Base-by-base conservation (phyloP, 1,139 yeast species). In the Wickerhamomyces sp. region DNA sequence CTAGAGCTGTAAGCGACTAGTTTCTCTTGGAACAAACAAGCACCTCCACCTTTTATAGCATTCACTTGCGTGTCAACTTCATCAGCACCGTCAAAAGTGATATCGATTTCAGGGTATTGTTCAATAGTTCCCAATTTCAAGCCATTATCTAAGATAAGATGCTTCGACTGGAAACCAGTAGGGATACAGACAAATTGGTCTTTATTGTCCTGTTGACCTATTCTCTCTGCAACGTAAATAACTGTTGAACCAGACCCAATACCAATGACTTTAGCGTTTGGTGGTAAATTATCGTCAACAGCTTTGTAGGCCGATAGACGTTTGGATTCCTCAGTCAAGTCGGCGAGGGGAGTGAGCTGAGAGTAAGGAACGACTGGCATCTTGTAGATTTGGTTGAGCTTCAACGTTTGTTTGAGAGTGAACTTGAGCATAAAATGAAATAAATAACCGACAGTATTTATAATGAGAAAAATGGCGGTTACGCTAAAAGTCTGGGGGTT, bases 31-130 rank as follows among this genome's bases (percentile, higher is more conserved):
- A 94, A 84, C 48, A 89, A 71, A 64, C 99, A 94, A 2, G 97
- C 99, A 30, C 99, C 99, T 36, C 99, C 99, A 48, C 99, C 99
- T 65, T 94, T 94, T 62, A 94, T 94, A 55, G 92, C 79, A 58
- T 89, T 87, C 54, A 92, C 72, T 16, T 72, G 58, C 7, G 76
- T 59, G 60, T 92, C 98, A 41, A 90, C 94, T 62, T 94, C 99
- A 64, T 94, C 99, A 8, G 98, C 98, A 32, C 99, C 99, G 62
- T 94, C 99, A 60, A 94, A 92, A 3, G 96, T 96, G 53, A 92
- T 79, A 59, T 92, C 98, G 32, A 94, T 67, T 25, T 74, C 72
- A 2, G 89, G 80, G 53, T 68, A 81, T 65, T 87, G 90, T 57
- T 92, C 97, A 48, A 92, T 78, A 7, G 85, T 68, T 2, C 95